Conservation (phyloP, 2,329 filamentous ascomycete species). For the Alternaria triticimaculans region DNA sequence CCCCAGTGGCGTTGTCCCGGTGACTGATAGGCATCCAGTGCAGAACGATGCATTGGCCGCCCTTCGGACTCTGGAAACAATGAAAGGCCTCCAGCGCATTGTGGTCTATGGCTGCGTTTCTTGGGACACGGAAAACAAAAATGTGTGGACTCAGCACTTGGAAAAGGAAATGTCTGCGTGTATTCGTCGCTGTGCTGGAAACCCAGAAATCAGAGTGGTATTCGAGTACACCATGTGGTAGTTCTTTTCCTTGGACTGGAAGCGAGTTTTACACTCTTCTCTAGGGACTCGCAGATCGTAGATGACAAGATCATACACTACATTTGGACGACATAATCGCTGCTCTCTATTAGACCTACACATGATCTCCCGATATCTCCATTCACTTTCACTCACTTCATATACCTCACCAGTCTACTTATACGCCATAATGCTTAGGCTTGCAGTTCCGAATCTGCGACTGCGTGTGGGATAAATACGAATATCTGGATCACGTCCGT, state of each 20-base stretch:
- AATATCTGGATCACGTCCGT: too few relatives aligned
- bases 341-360: not conserved
- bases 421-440: too few relatives aligned
- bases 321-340: not conserved
- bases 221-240: not conserved
- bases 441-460: too few relatives aligned
- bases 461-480: too few relatives aligned
- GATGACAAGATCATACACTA: not conserved
- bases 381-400: not conserved
- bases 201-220: not conserved
- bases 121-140: not conserved
- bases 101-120: not conserved
- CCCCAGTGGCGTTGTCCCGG: not conserved
- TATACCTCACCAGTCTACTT: not conserved
- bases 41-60: not conserved
- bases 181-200: not conserved
- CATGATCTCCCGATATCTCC: not conserved
- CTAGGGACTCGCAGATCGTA: not conserved
- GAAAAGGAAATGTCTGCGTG: not conserved
- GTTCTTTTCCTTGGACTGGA: not conserved
- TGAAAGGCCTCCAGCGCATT: not conserved
- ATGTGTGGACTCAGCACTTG: not conserved
- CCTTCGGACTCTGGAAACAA: not conserved
- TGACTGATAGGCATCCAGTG: not conserved
- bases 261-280: not conserved